These are phyloP conservation scores for Trichoderma sp. DNA, from an alignment of 2,329 filamentous ascomycete genomes.

Conservation along the genomic window DNA sequence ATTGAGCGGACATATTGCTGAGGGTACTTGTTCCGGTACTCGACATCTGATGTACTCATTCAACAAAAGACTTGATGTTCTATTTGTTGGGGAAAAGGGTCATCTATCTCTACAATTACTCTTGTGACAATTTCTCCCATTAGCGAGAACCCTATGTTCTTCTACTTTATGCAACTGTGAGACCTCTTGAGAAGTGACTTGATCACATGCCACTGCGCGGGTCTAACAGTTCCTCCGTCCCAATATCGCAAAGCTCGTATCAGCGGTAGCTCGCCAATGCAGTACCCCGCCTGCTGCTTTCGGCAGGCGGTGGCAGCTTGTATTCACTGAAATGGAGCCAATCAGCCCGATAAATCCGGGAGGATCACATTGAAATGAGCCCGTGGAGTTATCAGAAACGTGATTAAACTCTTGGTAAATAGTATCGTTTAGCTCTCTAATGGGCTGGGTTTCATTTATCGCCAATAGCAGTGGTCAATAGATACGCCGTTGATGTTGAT, in stretches of 20 bases:
- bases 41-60: not conserved
- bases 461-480: not conserved
- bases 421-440: not conserved
- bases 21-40: not conserved
- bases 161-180: not conserved
- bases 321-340: not conserved
- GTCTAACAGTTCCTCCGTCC: not conserved
- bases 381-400: not conserved
- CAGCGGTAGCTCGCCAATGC: not conserved
- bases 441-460: not conserved
- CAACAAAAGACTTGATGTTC: not conserved
- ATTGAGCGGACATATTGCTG: not conserved
- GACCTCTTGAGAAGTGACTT: not conserved
- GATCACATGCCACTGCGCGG: not conserved
- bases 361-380: not conserved
- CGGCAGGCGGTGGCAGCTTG: not conserved
- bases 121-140: not conserved
- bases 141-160: not conserved
- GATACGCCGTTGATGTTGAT: not conserved
- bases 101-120: not conserved
- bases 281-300: constrained; percentile 10
- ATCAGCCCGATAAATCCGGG: not conserved
- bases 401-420: not conserved
- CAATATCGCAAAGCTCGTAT: not conserved
- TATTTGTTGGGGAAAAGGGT: not conserved